Percentiles rank a stretch among this genome's conserved stretches.
Conservation (phyloP, 257 asterid species). For the Rubia yunnanensis region DNA sequence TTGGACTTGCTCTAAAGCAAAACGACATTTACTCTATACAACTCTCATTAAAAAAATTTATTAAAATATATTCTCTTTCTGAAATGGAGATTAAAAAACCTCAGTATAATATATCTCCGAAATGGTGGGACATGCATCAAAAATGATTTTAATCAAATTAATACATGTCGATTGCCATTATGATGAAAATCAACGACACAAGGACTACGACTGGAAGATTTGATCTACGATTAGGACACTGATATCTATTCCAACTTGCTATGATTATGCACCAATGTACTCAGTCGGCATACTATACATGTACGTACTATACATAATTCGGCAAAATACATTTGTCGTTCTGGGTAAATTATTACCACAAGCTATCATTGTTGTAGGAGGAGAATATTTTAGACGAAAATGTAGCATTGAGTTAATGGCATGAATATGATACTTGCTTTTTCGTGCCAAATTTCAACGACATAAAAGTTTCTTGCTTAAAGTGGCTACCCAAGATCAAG, state of each 20-base stretch:
- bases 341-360: too few species aligned
- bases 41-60: too few species aligned
- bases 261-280: not conserved
- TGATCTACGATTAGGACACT: not conserved
- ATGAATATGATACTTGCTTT: not conserved
- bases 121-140: not conserved
- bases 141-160: too few species aligned
- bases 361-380: not conserved
- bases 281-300: not conserved
- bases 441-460: not conserved
- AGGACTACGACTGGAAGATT: not conserved
- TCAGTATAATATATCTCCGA: too few species aligned
- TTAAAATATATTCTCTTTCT: not conserved
- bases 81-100: not conserved
- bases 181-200: not conserved
- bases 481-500: not conserved
- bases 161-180: not conserved
- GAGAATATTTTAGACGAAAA: not conserved
- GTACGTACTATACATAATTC: not conserved
- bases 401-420: not conserved
- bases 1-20: too few species aligned
- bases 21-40: too few species aligned
- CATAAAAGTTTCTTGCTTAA: not conserved
- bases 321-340: not conserved
- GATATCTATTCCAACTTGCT: not conserved